phyloP scores from a whole-genome alignment of 495 filamentous ascomycete species.

The Aspergillus incahuasiensis region DNA sequence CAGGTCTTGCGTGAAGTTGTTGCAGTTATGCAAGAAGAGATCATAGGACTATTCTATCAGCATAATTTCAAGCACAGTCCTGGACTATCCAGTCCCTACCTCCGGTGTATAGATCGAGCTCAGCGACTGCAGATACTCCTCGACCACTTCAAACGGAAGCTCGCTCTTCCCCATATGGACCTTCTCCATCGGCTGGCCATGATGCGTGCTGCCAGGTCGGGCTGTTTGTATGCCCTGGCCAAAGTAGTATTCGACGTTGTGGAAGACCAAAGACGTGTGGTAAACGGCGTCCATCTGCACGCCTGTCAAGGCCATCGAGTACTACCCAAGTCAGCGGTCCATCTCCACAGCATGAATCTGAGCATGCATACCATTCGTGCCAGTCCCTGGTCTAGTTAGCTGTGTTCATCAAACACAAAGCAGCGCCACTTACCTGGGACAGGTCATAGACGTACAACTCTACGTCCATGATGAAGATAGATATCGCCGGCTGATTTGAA shows the following conservation, averaged over 20 bases:
- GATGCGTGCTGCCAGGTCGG: slow-evolving; percentile 72
- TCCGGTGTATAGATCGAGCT: slow-evolving; percentile 78
- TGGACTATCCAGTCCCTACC: slow-evolving; percentile 46
- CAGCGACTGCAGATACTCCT: slow-evolving; percentile 84
- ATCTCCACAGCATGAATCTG: background rate
- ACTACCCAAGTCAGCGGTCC: slow-evolving; percentile 27
- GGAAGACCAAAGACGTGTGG: slow-evolving; percentile 82
- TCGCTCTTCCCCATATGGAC: slow-evolving; percentile 70
- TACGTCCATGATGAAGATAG: slow-evolving; percentile 66
- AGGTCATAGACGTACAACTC: slow-evolving; percentile 93
- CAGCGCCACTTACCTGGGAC: slow-evolving; percentile 53
- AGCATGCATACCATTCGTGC: slow-evolving; percentile 40
- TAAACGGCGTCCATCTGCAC: slow-evolving; percentile 85
- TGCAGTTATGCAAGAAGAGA: slow-evolving; percentile 89
- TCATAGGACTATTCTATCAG: slow-evolving; percentile 65
- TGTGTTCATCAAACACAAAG: background rate
- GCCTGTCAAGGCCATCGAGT: slow-evolving; percentile 51
- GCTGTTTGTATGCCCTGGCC: slow-evolving; percentile 77
- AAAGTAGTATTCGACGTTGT: slow-evolving; percentile 71
- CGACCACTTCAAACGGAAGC: slow-evolving; percentile 75
- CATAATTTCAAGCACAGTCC: too few relatives aligned
- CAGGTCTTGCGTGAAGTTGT: slow-evolving; percentile 96
- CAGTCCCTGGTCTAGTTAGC: slow-evolving; percentile 35
- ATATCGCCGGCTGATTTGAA: background rate
- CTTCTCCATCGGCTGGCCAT: slow-evolving; percentile 77